phyloP scores from a whole-genome alignment of 208 protist genomes.

The Leishmania amazonensis region DNA sequence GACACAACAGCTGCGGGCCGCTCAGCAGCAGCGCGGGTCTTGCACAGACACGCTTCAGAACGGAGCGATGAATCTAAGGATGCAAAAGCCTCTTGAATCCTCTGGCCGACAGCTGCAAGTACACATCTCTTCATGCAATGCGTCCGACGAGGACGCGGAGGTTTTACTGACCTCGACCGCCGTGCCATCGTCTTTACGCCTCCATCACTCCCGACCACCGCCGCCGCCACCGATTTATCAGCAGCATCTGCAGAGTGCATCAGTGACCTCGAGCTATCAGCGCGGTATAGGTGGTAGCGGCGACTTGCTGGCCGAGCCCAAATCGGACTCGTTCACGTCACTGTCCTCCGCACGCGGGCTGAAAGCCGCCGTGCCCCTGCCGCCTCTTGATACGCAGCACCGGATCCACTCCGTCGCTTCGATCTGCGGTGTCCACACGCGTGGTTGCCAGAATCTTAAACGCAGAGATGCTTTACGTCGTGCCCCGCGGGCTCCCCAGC shows the following conservation, averaged over 20 bases:
- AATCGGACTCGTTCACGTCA: background rate
- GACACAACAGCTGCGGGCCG: slow-evolving; percentile 14
- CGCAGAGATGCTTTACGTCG: slow-evolving; percentile 14
- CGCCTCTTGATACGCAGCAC: background rate
- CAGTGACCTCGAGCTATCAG: background rate
- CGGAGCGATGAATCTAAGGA: no score
- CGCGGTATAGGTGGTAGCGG: background rate
- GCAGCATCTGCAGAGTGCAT: background rate
- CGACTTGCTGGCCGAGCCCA: background rate
- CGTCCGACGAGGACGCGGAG: background rate
- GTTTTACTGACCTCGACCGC: background rate
- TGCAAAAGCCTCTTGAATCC: background rate
- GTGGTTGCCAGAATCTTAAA: slow-evolving; percentile 17
- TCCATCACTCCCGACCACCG: background rate
- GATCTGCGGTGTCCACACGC: slow-evolving; percentile 4
- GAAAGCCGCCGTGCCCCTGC: background rate
- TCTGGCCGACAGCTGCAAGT: background rate
- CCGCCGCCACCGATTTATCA: background rate
- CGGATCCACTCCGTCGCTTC: background rate
- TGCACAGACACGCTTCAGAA: background rate
- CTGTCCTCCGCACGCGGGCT: background rate
- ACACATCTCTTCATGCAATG: background rate
- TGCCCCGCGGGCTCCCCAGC: slow-evolving; percentile 9
- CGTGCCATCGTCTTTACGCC: background rate
- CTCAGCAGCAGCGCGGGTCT: background rate